Evolutionary conservation across 1,284 basidiomycete genomes (phyloP).

Genomic region (Ustilago curta): DNA sequence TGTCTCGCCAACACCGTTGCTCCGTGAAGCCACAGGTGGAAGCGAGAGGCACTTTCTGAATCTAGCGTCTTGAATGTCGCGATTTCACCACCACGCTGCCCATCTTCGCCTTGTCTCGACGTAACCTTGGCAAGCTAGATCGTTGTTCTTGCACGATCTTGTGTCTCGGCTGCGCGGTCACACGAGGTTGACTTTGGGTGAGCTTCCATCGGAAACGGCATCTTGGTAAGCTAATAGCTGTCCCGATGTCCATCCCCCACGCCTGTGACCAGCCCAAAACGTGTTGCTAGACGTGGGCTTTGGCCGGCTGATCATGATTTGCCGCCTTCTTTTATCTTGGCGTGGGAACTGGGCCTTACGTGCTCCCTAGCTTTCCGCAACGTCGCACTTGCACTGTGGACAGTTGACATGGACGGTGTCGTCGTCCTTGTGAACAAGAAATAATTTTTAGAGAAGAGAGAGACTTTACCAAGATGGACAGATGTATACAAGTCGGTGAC

Average conservation of each 20-base stretch:
- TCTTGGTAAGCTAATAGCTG: not conserved
- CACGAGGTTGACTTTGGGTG: not conserved
- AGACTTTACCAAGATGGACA: no score
- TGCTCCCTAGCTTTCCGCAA: conserved; percentile 2
- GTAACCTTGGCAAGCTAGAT: not conserved
- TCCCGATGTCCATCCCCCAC: not conserved
- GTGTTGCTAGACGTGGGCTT: not conserved
- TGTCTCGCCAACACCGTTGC: conserved; percentile 31
- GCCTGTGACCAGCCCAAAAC: not conserved
- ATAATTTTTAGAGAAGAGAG: no score
- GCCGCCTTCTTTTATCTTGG: conserved; percentile 8
- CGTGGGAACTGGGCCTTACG: conserved; percentile 18
- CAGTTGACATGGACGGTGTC: no score
- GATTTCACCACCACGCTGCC: not conserved
- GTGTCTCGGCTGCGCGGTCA: conserved; percentile 2
- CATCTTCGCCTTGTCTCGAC: not conserved
- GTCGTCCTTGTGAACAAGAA: not conserved
- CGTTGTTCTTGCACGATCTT: no score
- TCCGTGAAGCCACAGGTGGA: conserved; percentile 1
- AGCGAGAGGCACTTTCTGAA: conserved; percentile 22
- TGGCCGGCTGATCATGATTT: conserved; percentile 2
- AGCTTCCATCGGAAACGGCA: conserved; percentile 5
- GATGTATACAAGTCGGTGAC: no score
- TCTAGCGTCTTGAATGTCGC: conserved; percentile 15
- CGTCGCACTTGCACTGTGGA: no score